Percentiles rank a stretch among this genome's conserved stretches.
These are phyloP conservation scores for Hibiscus mutabilis DNA, from an alignment of 345 rosid species.

Conservation along the genomic window DNA sequence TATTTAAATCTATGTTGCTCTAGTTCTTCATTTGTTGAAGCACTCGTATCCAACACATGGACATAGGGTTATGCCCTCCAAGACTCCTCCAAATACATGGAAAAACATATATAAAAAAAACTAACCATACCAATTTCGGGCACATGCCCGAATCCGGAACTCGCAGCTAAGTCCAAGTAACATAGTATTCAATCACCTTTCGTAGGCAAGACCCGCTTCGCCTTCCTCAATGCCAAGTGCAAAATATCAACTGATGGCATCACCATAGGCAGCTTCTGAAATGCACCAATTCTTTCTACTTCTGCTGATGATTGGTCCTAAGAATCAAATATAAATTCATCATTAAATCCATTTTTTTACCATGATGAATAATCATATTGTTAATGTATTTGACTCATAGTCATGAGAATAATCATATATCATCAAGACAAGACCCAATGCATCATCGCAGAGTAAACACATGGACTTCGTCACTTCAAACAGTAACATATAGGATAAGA, in stretches of 20 bases:
- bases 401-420: background rate
- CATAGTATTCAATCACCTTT: conserved; percentile 46
- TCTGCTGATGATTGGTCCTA: conserved; percentile 35
- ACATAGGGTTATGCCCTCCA: background rate
- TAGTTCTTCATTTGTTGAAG: background rate
- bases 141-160: background rate
- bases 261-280: conserved; percentile 92
- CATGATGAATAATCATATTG: background rate
- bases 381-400: background rate
- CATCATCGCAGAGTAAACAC: background rate
- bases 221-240: conserved; percentile 65
- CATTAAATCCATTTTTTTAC: background rate
- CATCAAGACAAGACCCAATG: background rate
- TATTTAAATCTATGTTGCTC: background rate
- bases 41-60: background rate
- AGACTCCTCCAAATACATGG: background rate
- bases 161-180: background rate
- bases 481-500: background rate
- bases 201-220: conserved; percentile 62
- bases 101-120: background rate
- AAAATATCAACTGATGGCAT: conserved; percentile 86
- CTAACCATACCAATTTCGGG: background rate
- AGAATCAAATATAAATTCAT: conserved; percentile 4
- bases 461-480: background rate
- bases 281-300: conserved; percentile 63